Base-by-base conservation (phyloP, 768 basidiomycete species). In the Astraeus odoratus region DNA sequence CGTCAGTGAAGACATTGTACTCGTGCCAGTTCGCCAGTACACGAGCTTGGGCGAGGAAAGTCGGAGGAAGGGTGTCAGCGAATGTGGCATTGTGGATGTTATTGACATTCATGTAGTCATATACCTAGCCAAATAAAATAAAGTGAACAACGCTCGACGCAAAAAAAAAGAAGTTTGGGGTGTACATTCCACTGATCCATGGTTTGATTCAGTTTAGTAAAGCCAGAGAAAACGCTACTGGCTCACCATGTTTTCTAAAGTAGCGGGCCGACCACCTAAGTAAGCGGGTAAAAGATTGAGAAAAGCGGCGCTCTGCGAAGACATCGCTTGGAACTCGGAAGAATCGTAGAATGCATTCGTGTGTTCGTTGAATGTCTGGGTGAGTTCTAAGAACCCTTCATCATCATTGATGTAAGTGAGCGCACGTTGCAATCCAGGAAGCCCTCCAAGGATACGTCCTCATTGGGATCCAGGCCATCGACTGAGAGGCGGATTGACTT, bases 21-120 rank as follows among this genome's bases (percentile, higher is more conserved):
- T 87, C 82, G 56, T 86, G 83, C 68, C 72, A 88, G 63, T 84
- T 77, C 2, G 83, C 85, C 6, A 88, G 70, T 36, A 69, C 72
- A 16, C 77, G 69, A 3, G 74, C 79, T 55, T 78, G 78, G 7
- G 63, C 70, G 15, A 83, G 68, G 52, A 67, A 75, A 0, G 68
- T 68, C 1, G 63, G 26, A 8, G 82, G 79, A 3, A 86, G 67
- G 0, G 46, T 48, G 0, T 64, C 43, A 7, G 66, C 55, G 49
- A 84, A 88, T 0, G 68, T 70, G 23, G 66, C 66, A 47, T 86
- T 80, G 61, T 89, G 83, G 40, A 83, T 81, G 36, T 54, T 71
- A 52, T 83, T 72, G 41, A 87, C 82, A 56, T 85, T 86, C 72
- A 87, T 79, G 51, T 75, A 87, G 53, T 86, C 81, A 56, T 65